These are phyloP conservation scores for Talaromyces sp. DNA, from an alignment of 2,329 filamentous ascomycete genomes.

Conservation along the genomic window DNA sequence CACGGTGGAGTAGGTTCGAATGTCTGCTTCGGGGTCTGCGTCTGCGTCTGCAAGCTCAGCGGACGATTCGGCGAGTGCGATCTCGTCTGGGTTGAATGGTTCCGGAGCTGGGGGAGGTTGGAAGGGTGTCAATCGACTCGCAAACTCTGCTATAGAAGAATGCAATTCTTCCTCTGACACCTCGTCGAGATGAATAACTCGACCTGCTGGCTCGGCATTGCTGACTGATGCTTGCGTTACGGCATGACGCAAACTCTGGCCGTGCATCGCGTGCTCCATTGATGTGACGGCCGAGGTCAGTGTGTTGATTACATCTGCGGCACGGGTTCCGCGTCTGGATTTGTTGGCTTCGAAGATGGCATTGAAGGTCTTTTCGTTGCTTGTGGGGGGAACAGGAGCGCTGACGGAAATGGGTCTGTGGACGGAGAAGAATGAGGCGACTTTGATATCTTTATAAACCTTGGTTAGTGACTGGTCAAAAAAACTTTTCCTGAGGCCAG, in stretches of 20 bases:
- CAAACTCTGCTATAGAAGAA: slow-evolving; percentile 65
- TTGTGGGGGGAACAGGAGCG: slow-evolving; percentile 69
- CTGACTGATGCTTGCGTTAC: slow-evolving; percentile 27
- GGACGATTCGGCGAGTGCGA: no score
- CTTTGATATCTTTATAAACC: slow-evolving; percentile 56
- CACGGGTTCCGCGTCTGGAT: slow-evolving; percentile 40
- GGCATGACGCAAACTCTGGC: slow-evolving; percentile 30
- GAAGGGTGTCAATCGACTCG: slow-evolving; percentile 73
- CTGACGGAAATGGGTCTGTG: slow-evolving; percentile 91
- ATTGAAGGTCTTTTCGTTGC: slow-evolving; percentile 73
- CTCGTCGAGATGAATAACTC: slow-evolving; percentile 38
- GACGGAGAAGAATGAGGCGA: slow-evolving; percentile 93
- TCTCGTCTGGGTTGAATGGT: slow-evolving; percentile 44
- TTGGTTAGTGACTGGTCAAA: slow-evolving; percentile 46
- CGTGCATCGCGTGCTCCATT: slow-evolving; percentile 40
- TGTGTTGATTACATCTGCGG: slow-evolving; percentile 63
- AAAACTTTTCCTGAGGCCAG: background rate
- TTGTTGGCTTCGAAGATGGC: slow-evolving; percentile 71
- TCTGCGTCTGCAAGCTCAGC: no score
- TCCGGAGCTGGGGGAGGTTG: slow-evolving; percentile 76
- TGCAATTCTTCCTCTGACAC: slow-evolving; percentile 58
- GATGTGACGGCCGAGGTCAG: slow-evolving; percentile 49
- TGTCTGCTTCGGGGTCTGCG: slow-evolving; percentile 22
- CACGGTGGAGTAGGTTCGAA: slow-evolving; percentile 48
- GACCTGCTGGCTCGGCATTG: slow-evolving; percentile 14